These are phyloP conservation scores for Thelonectria discophora DNA, from an alignment of 2,329 filamentous ascomycete species.

Conservation along the genomic window DNA sequence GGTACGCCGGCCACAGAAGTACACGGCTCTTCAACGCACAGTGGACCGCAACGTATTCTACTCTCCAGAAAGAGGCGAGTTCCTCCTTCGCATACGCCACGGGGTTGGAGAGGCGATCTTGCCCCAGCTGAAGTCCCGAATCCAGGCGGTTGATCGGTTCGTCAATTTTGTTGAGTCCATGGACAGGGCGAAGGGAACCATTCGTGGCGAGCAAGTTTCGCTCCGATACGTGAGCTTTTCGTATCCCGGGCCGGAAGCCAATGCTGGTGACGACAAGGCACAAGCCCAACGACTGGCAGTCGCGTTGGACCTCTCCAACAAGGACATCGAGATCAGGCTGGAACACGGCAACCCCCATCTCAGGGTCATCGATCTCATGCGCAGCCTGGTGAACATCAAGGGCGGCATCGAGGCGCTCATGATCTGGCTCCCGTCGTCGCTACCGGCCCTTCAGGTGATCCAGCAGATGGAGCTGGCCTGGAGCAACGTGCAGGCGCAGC, in stretches of 20 bases:
- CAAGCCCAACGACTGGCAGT: constrained; percentile 57
- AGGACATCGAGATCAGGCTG: constrained; percentile 66
- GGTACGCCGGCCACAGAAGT: constrained; percentile 62
- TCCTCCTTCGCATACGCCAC: constrained; percentile 68
- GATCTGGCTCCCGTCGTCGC: constrained; percentile 65
- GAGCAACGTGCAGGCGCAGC: constrained; percentile 52
- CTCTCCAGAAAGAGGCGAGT: constrained; percentile 65
- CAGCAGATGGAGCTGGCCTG: constrained; percentile 67
- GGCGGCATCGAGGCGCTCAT: constrained; percentile 63
- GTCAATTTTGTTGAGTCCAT: constrained; percentile 75
- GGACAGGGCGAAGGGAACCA: constrained; percentile 61
- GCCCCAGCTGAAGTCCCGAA: constrained; percentile 64
- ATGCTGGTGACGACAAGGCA: constrained; percentile 5
- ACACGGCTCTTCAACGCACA: constrained; percentile 62
- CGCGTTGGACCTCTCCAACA: constrained; percentile 64
- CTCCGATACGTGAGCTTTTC: constrained; percentile 72
- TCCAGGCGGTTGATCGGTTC: constrained; percentile 75
- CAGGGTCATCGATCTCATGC: constrained; percentile 67
- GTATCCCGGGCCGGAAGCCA: constrained; percentile 59
- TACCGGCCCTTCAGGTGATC: constrained; percentile 71
- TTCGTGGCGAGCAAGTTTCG: constrained; percentile 67
- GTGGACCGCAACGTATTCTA: constrained; percentile 72
- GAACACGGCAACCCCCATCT: constrained; percentile 73
- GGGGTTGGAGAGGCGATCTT: constrained; percentile 68
- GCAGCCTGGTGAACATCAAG: constrained; percentile 64